Percentiles rank a stretch among this genome's conserved stretches.
These are phyloP conservation scores for Epichloe uncinata DNA, from an alignment of 2,329 filamentous ascomycete genomes.

Conservation along the genomic window DNA sequence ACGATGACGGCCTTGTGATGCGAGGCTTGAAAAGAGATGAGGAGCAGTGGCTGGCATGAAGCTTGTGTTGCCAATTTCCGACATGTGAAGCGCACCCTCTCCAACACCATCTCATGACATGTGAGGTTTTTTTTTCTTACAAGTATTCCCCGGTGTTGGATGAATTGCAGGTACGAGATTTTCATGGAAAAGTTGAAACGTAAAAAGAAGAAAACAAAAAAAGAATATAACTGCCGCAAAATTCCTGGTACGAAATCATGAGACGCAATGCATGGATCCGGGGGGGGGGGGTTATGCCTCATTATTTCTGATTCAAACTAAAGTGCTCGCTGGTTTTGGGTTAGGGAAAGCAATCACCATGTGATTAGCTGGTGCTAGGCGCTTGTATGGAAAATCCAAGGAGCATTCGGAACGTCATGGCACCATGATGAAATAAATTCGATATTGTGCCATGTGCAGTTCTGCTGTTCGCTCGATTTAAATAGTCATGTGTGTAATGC, in stretches of 20 bases:
- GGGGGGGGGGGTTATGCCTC: neutral
- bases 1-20: constrained; percentile 47
- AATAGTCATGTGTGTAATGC: too few species aligned
- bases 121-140: neutral
- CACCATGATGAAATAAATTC: too few species aligned
- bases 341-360: neutral
- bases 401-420: too few species aligned
- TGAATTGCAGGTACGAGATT: neutral
- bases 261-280: neutral
- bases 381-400: too few species aligned
- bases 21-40: constrained; percentile 42
- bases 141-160: neutral
- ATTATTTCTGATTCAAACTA: neutral
- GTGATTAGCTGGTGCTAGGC: too few species aligned
- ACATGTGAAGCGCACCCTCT: neutral
- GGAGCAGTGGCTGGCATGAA: constrained; percentile 44
- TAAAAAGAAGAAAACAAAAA: neutral
- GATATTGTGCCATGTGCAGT: too few species aligned
- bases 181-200: neutral
- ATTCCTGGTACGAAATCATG: neutral
- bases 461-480: too few species aligned
- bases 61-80: neutral
- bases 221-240: neutral
- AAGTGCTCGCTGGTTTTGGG: neutral
- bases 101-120: neutral